Evolutionary conservation across 1,284 basidiomycete species (phyloP), one percentile per base, ranked within the genome.

Genomic region (Malassezia sympodialis): DNA sequence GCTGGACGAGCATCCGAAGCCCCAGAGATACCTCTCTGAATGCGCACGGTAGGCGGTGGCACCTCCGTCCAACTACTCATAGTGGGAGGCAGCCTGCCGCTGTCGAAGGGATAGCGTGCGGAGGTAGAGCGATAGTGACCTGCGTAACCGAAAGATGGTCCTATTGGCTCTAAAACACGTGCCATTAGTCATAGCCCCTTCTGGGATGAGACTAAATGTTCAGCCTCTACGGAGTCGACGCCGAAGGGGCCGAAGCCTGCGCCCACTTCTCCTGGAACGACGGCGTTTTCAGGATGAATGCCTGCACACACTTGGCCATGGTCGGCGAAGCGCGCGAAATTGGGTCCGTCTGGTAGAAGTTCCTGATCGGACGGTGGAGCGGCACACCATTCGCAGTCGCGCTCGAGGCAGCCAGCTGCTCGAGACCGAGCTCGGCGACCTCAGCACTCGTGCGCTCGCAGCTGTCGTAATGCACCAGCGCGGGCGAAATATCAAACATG

Each of bases 291-390:
- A 58, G 40, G n/a, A 66, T 50, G 42, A 66, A 66, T 21, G 64
- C 56, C 47, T 61, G 43, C 10, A 53, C 53, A 45, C 62, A 64
- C 58, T 72, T 71, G 53, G 72, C 72, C 72, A 74, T 74, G 17
- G 72, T 74, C 39, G 72, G 72, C 62, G 61, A 72, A 19, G 78
- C 78, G 53, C 79, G 70, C 31, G 78, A 79, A 58, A 80, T 77
- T 6, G 86, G 82, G 76, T 93, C 90, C 8, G 93, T 96, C 78
- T 90, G 85, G 79, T 96, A 98, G 78, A 96, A 98, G 80, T 96
- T 96, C 54, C 79, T 68, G 67, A 98, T 86, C 2, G 90, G 87
- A 76, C 85, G 87, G 76, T 80, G 80, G 77, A 96, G 83, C 8
- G 82, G 79, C 40, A 78, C 78, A 27, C 68, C 68, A 21, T 59